These are phyloP conservation scores for Saccharomyces mikatae DNA, from an alignment of 805 yeast species.

Conservation along the genomic window DNA sequence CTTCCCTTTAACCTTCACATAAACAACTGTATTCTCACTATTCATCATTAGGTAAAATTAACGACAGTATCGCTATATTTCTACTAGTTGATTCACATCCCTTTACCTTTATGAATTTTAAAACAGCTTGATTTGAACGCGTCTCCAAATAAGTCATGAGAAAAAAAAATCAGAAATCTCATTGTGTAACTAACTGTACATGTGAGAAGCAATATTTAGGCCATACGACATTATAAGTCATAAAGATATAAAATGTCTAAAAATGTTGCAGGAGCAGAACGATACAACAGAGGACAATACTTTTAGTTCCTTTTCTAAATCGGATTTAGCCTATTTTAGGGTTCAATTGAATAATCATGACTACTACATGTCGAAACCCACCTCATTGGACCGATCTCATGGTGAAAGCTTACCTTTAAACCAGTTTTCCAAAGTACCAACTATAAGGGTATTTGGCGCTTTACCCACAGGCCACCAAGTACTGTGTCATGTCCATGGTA, in stretches of 20 bases:
- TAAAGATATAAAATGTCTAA: background rate
- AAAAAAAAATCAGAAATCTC: background rate
- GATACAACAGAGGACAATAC: background rate
- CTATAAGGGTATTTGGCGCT: conserved; percentile 70
- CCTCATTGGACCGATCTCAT: conserved; percentile 42
- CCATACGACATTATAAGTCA: background rate
- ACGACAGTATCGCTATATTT: background rate
- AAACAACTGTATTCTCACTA: conserved; percentile 32
- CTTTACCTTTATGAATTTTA: background rate
- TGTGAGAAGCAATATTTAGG: no score
- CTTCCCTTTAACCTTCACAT: conserved; percentile 37
- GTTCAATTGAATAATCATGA: conserved; percentile 60
- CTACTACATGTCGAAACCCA: conserved; percentile 52
- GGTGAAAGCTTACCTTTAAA: conserved; percentile 29
- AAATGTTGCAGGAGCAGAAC: background rate
- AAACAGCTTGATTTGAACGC: background rate
- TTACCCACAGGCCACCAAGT: conserved; percentile 51
- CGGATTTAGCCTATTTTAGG: conserved; percentile 20
- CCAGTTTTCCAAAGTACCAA: conserved; percentile 50
- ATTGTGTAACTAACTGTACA: background rate
- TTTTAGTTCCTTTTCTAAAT: background rate
- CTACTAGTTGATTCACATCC: background rate
- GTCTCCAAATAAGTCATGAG: background rate
- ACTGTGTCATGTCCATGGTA: conserved; percentile 72
- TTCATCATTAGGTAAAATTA: conserved; percentile 15